Evolutionary conservation across 441 rosid genomes (phyloP), one percentile per base, ranked within the genome.

Genomic region (Mallotus japonicus): DNA sequence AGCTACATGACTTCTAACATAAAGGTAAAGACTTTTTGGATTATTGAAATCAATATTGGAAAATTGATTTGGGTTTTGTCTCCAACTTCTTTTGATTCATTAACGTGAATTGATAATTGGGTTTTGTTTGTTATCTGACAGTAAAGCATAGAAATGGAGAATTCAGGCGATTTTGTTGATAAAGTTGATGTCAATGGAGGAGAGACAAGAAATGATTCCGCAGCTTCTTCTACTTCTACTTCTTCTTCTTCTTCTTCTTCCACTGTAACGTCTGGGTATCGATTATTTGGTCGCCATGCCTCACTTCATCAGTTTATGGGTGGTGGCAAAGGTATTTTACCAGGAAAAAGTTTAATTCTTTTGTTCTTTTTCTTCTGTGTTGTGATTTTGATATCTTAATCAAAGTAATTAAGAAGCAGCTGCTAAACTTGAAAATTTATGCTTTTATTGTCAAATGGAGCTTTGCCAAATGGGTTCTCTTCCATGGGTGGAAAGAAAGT

Each of bases 271-370:
- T 73, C 76, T 55, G 80, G 74, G 69, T 89, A 85, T 75, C 83
- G 88, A 64, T 82, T 90, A 62, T 85, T 90, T 74, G 92, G 86
- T 72, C 92, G 92, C 15, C 87, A 88, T 74, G 84, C 81, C 75
- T 72, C 93, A 13, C 69, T 93, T 83, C 93, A 93, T 79, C 92
- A 87, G 84, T 81, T 86, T 76, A 87, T 93, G 90, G 98, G 98
- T 8, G 97, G 92, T 62, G 97, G 98, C 49, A 81, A 82, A 88
- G 93, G 97, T 86, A 69, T 61, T 49, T 65, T 8, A 8, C 7
- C 0, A 13, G n/a, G 11, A 7, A 51, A 4, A 20, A 16, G 37
- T 5, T 16, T 28, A 28, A 4, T 55, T 19, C 2, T 20, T 54
- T 71, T 19, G 59, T 11, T 7, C 24, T 24, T 50, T 19, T 11